A percentile compares a stretch with the other conserved stretches of the same genome.
phyloP scores from a whole-genome alignment of 1,284 basidiomycete species.

The Coniophora puteana region DNA sequence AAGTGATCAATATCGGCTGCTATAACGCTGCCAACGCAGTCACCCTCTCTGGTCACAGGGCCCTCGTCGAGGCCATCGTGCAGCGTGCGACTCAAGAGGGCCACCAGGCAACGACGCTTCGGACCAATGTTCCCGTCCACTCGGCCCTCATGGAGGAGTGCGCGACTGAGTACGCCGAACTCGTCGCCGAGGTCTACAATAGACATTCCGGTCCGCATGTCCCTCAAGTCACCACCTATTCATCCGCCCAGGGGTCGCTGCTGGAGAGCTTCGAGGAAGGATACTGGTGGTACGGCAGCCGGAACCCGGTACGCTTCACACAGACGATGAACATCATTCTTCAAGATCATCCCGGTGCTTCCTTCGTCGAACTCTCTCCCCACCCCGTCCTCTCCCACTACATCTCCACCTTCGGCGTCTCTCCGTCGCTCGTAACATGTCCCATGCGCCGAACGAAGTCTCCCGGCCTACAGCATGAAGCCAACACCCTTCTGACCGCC shows the following conservation, averaged over 20 bases:
- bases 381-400: slow-evolving; percentile 35
- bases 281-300: slow-evolving; percentile 34
- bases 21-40: slow-evolving; percentile 33
- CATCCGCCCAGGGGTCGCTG: slow-evolving; percentile 11
- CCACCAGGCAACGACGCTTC: slow-evolving; percentile 29
- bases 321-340: slow-evolving; percentile 18
- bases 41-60: slow-evolving; percentile 29
- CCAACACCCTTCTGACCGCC: slow-evolving; percentile 19
- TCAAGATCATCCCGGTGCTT: slow-evolving; percentile 14
- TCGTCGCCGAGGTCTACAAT: slow-evolving; percentile 23
- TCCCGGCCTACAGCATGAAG: slow-evolving; percentile 13
- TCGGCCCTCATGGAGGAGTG: slow-evolving; percentile 31
- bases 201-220: slow-evolving; percentile 13
- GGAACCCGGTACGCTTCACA: slow-evolving; percentile 29
- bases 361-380: slow-evolving; percentile 31
- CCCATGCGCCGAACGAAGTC: slow-evolving; percentile 26
- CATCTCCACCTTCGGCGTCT: slow-evolving; percentile 19
- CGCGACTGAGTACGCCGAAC: slow-evolving; percentile 17
- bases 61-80: slow-evolving; percentile 25
- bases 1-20: slow-evolving; percentile 32
- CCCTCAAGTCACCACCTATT: slow-evolving; percentile 17
- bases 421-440: slow-evolving; percentile 19
- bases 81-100: slow-evolving; percentile 22
- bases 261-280: slow-evolving; percentile 11
- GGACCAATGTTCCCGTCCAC: slow-evolving; percentile 31